Percentiles rank a stretch among this genome's conserved stretches.
Evolutionary conservation across 208 protist species (phyloP).

Genomic region (Acanthamoeba lugdunensis): DNA sequence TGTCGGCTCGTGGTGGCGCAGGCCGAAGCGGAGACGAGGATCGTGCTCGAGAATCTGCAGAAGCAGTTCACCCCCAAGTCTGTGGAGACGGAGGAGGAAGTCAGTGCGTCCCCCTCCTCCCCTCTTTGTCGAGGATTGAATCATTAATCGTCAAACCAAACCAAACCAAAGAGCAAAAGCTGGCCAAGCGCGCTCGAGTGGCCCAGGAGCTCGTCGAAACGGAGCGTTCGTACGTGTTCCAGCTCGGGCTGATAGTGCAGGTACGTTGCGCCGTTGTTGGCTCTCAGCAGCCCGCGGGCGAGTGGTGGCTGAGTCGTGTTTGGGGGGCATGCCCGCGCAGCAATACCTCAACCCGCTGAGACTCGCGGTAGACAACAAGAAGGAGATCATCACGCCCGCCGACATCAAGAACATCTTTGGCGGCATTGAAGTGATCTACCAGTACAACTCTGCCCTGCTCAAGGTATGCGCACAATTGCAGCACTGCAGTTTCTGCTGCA

Average conservation of each 20-base stretch:
- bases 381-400: slow-evolving; percentile 43
- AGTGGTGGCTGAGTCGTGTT: no score
- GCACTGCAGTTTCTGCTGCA: no score
- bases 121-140: neutral
- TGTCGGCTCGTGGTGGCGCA: neutral
- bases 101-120: neutral
- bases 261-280: neutral
- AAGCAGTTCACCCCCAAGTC: neutral
- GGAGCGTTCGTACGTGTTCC: slow-evolving; percentile 6
- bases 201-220: slow-evolving; percentile 2
- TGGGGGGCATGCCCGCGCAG: neutral
- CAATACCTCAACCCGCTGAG: slow-evolving; percentile 51
- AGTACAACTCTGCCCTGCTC: slow-evolving; percentile 29
- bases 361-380: slow-evolving; percentile 3
- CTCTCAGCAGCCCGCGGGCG: no score
- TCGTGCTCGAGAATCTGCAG: slow-evolving; percentile 2
- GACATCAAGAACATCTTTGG: slow-evolving; percentile 60
- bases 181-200: neutral
- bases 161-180: neutral
- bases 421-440: slow-evolving; percentile 38
- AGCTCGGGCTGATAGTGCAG: slow-evolving; percentile 3
- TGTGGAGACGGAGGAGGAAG: neutral
- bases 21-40: neutral
- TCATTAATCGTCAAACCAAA: neutral
- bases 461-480: neutral